Evolutionary conservation across 768 basidiomycete species (phyloP), one percentile per base, ranked within the genome.

Genomic region (Boletus edulis): DNA sequence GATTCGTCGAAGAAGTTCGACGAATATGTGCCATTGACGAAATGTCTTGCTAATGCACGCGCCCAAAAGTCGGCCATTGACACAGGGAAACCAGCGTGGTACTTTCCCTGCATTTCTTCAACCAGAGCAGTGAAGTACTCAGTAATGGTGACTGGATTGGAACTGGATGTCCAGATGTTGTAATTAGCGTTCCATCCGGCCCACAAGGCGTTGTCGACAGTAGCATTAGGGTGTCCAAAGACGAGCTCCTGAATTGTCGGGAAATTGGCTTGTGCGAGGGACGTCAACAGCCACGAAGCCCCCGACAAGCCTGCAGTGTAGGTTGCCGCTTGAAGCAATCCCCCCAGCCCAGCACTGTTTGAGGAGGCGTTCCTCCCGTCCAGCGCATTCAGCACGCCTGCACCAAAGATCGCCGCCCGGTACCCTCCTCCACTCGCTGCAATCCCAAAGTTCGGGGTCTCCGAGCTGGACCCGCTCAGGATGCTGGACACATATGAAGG

Each of bases 341-440:
- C 82, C 0, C 81, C 82, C 1, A 71, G 69, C 2, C 81, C 82
- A 0, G 67, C 72, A 5, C 56, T 58, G 6, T 64, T 72, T 8
- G 76, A 67, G 0, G 81, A 73, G 2, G 64, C 37, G 49, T 83
- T 84, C 32, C 80, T 68, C 35, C 69, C 79, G 61, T 86, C 81
- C 43, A 82, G 58, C 1, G 77, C 73, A 13, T 72, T 73, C 46
- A 79, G 59, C 20, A 82, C 73, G 1, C 81, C 84, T 3, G 78
- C 83, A 41, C 77, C 78, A 48, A 77, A 79, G 10, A 81, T 70
- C 6, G 81, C 79, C 0, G 84, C 85, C 12, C 84, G 67, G 46
- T 80, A 77, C 0, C 82, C 79, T 5, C 85, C 85, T 14, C 85
- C 85, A 22, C 78, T 80, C 29, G 76, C 65, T 0, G 83, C 81